Evolutionary conservation across 2,329 filamentous ascomycete genomes (phyloP).

Genomic region (Exophiala bonariae): DNA sequence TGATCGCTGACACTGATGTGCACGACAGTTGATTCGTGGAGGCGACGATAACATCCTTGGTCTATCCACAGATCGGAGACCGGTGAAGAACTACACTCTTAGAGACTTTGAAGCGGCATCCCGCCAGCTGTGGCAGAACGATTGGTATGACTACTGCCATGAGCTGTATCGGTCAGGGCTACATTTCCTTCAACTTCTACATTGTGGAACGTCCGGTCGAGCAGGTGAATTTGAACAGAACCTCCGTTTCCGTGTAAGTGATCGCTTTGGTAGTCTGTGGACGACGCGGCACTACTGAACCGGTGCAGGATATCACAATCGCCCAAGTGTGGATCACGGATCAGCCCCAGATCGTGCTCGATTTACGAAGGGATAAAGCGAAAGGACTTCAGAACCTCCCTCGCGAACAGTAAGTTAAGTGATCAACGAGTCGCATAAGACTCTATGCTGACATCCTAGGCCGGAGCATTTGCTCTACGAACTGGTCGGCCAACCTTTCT

Average conservation of each 20-base stretch:
- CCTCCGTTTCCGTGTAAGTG: slow-evolving; percentile 1
- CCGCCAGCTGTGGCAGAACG: slow-evolving; percentile 13
- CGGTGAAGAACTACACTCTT: slow-evolving; percentile 1
- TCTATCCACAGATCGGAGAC: neutral
- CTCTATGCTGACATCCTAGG: neutral
- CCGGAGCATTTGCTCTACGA: slow-evolving; percentile 9
- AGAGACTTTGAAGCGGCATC: slow-evolving; percentile 6
- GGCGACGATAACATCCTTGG: neutral
- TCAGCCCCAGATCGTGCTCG: slow-evolving; percentile 7
- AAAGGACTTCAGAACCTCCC: neutral
- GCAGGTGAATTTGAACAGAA: slow-evolving; percentile 10
- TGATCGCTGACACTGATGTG: neutral
- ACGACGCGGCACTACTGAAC: neutral
- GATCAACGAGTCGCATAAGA: no score
- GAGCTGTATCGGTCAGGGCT: slow-evolving; percentile 8
- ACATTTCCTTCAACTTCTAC: slow-evolving; percentile 4
- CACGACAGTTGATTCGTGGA: neutral
- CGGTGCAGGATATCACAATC: slow-evolving; percentile 2
- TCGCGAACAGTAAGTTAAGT: no score
- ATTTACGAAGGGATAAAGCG: slow-evolving; percentile 7
- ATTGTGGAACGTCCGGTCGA: slow-evolving; percentile 9
- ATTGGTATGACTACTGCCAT: slow-evolving; percentile 12
- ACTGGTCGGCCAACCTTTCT: slow-evolving; percentile 5
- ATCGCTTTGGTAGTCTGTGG: neutral
- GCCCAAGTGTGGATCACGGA: slow-evolving; percentile 6